These are phyloP conservation scores for Crithidia bombi DNA, from an alignment of 208 protist genomes.

Conservation along the genomic window DNA sequence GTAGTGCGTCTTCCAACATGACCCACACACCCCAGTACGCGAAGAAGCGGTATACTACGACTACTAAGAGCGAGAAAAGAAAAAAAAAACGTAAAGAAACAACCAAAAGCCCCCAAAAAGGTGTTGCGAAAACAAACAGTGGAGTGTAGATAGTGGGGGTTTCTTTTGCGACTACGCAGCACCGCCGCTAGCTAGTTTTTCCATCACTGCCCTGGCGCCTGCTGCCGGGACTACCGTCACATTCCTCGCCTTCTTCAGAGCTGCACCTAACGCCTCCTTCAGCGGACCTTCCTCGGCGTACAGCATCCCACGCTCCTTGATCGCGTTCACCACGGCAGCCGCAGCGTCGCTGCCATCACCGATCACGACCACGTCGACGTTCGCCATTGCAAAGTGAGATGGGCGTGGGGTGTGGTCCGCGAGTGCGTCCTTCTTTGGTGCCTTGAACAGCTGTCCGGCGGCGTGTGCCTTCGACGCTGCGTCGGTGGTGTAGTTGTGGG, in stretches of 20 bases:
- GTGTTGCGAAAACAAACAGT: too few species aligned
- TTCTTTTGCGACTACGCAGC: constrained; percentile 7
- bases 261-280: constrained; percentile 41
- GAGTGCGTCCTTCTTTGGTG: constrained; percentile 50
- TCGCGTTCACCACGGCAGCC: constrained; percentile 47
- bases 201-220: constrained; percentile 38
- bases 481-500: constrained; percentile 77
- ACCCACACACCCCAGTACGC: neutral
- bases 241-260: constrained; percentile 47
- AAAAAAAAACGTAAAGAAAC: neutral
- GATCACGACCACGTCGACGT: constrained; percentile 70
- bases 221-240: constrained; percentile 58
- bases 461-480: constrained; percentile 60
- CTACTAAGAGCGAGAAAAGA: constrained; percentile 4
- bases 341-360: constrained; percentile 50
- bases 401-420: constrained; percentile 53
- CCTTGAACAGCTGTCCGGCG: constrained; percentile 78
- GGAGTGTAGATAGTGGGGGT: too few species aligned
- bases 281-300: constrained; percentile 78
- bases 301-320: constrained; percentile 57
- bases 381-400: constrained; percentile 45
- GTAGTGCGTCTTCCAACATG: too few species aligned
- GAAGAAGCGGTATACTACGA: constrained; percentile 7
- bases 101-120: neutral
- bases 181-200: constrained; percentile 39